A percentile compares a stretch with the other conserved stretches of the same genome.
Conservation (phyloP, 768 basidiomycete genomes). For the Leccinum sublutescens region DNA sequence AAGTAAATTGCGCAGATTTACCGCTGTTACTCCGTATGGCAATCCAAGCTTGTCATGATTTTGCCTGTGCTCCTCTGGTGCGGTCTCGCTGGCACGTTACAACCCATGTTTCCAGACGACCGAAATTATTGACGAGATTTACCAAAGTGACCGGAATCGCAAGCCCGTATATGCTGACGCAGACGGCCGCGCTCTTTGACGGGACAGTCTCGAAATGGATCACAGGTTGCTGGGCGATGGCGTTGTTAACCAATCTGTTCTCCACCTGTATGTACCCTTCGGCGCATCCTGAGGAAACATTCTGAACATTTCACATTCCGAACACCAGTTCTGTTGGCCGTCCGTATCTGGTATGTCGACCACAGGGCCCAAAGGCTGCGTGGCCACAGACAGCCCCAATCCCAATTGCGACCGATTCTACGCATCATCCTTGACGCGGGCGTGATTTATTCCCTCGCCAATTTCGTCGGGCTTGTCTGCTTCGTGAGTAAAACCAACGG, state of each 20-base stretch:
- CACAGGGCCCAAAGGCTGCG: neutral
- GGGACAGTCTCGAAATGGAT: constrained; percentile 1
- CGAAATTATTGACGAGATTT: neutral
- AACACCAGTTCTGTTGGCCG: neutral
- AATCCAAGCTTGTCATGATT: neutral
- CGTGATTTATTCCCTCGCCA: constrained; percentile 1
- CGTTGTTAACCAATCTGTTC: neutral
- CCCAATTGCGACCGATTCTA: neutral
- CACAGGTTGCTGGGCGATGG: neutral
- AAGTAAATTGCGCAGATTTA: neutral
- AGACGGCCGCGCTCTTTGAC: neutral
- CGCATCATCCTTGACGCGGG: constrained; percentile 4
- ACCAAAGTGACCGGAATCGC: constrained; percentile 13
- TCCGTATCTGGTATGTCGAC: neutral
- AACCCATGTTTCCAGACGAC: neutral
- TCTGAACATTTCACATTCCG: neutral
- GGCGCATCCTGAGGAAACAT: neutral
- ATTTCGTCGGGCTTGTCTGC: neutral
- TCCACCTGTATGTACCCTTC: neutral
- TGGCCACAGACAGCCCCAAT: neutral
- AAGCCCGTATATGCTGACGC: constrained; percentile 13
- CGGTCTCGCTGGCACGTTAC: neutral
- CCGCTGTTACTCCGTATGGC: neutral
- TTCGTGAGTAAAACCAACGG: constrained; percentile 1
- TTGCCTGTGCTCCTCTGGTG: neutral